phyloP scores from a whole-genome alignment of 495 filamentous ascomycete species.

The Amphirosellinia nigrospora region DNA sequence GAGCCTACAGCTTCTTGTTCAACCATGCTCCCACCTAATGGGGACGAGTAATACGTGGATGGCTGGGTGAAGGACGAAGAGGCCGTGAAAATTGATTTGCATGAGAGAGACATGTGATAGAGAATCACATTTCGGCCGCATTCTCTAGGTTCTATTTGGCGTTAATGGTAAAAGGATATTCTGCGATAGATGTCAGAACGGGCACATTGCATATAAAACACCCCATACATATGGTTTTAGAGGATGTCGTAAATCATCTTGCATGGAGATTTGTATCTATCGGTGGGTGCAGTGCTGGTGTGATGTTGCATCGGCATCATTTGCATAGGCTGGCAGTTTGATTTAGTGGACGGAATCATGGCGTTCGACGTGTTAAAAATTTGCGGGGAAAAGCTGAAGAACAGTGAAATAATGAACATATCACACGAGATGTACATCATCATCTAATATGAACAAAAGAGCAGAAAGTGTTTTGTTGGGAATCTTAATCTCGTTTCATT shows the following conservation, averaged over 20 bases:
- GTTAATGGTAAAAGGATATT: slow-evolving; percentile 23
- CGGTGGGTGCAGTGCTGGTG: not conserved
- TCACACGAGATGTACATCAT: no score
- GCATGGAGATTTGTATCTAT: slow-evolving; percentile 24
- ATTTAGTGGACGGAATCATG: slow-evolving; percentile 16
- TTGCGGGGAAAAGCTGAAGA: slow-evolving; percentile 15
- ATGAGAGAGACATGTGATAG: not conserved
- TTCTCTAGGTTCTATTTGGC: slow-evolving; percentile 19
- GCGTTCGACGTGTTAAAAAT: slow-evolving; percentile 29
- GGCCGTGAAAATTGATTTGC: not conserved
- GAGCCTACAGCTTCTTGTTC: slow-evolving; percentile 72
- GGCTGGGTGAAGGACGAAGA: not conserved
- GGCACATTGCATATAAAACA: slow-evolving; percentile 21
- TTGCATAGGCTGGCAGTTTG: slow-evolving; percentile 30
- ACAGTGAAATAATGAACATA: not conserved
- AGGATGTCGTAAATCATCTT: slow-evolving; percentile 15
- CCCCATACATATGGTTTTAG: not conserved
- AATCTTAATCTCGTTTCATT: slow-evolving; percentile 38
- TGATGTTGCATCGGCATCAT: slow-evolving; percentile 7
- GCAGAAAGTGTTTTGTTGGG: slow-evolving; percentile 28
- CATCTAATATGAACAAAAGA: not conserved
- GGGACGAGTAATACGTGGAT: not conserved
- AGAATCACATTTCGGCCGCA: slow-evolving; percentile 11
- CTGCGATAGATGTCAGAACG: not conserved
- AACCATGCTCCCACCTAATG: slow-evolving; percentile 76